Conservation (phyloP, 345 rosid genomes). For the Ceriops tagal region DNA sequence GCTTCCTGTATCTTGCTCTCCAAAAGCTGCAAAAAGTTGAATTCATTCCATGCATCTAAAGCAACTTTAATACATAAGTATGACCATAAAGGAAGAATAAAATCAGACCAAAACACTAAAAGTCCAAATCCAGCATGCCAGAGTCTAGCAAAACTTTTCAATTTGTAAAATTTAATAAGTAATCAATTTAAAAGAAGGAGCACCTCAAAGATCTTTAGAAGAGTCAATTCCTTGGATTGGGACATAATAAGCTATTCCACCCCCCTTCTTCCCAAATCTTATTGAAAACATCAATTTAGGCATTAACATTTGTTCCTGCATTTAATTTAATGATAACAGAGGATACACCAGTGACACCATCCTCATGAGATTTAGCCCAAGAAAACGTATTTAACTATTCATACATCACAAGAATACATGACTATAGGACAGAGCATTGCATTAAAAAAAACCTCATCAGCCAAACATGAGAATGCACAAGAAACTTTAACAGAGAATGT, state of each 20-base stretch:
- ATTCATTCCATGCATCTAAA: constrained; percentile 21
- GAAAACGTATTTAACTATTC: not conserved
- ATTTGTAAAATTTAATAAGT: not conserved
- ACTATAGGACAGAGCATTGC: not conserved
- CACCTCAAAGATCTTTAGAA: not conserved
- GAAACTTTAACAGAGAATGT: not conserved
- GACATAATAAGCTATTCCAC: not conserved
- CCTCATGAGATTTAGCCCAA: not conserved
- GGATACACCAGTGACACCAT: not conserved
- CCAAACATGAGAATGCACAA: not conserved
- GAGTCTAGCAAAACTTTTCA: not conserved
- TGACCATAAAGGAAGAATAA: constrained; percentile 6
- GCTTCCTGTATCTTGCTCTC: constrained; percentile 99
- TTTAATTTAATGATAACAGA: not conserved
- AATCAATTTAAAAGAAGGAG: not conserved
- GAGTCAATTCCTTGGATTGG: too few species aligned
- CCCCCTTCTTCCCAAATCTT: constrained; percentile 13
- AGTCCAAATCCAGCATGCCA: not conserved
- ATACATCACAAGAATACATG: not conserved
- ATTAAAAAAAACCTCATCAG: not conserved
- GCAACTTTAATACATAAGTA: constrained; percentile 19
- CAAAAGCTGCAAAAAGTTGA: constrained; percentile 55
- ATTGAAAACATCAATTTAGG: not conserved
- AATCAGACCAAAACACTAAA: not conserved
- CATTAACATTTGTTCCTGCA: not conserved